Evolutionary conservation across 352 stramenopile species (phyloP), one percentile per base, ranked within the genome.

Genomic region (Phytopythium delawarense): DNA sequence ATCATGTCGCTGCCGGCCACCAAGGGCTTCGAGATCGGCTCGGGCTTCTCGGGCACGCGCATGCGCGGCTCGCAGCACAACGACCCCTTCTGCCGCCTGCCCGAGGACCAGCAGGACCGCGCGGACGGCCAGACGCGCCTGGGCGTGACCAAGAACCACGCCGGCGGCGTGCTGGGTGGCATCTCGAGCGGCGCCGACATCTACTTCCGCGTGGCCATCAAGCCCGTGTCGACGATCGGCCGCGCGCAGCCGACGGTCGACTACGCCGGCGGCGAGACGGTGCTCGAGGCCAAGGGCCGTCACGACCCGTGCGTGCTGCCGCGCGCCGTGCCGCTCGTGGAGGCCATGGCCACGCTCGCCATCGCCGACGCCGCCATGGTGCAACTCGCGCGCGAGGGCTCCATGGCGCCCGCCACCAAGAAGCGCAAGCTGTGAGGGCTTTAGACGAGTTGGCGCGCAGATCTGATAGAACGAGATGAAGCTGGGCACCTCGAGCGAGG

Each of bases 101-200:
- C 51, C 18, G 51, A 57, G 16, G 51, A 45, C 16, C 30, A 57
- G 51, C 51, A 57, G 51, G 69, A 67, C 23, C 65, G 69, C 39
- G 52, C 54, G 32, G 75, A 81, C 46, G 60, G 69, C 28, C 53
- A 75, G 39, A 71, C 78, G n/a, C 77, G 84, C 35, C 69, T 96
- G 3, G 76, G 73, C 42, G 82, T 94, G 57, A 89, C 80, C 59
- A 94, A 94, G 75, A 96, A 96, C 70, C 81, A 94, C 51, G 87
- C 85, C 16, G 87, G 98, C 39, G 98, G 98, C 57, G 98, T 99
- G 64, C 91, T 99, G 62, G 98, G 98, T 45, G 98, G 98, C 63
- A 99, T 99, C 66, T 98, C 95, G 54, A 99, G 97, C 69, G 98
- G 97, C 61, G 96, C 98, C 50, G 96, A 98, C 70, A 99, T 99